A percentile compares a stretch with the other conserved stretches of the same genome.
Evolutionary conservation across 139 green algal genomes (phyloP).

Genomic region (Closterium sp.): DNA sequence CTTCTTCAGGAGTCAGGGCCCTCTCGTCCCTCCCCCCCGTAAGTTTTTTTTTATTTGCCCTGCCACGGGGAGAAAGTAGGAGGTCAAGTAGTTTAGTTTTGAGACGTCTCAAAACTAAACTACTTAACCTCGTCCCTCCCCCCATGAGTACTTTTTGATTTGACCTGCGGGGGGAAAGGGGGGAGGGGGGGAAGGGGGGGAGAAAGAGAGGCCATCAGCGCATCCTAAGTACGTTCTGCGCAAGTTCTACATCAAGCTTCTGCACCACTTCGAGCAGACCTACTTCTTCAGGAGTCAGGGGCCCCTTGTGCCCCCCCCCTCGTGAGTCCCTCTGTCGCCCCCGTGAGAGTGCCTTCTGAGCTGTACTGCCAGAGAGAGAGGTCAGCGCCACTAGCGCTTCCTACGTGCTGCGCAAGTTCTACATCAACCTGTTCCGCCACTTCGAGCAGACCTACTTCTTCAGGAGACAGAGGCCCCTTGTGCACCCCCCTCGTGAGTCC

Average conservation of each 20-base stretch:
- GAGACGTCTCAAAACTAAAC: neutral
- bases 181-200: too few species aligned
- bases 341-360: too few species aligned
- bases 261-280: constrained; percentile 47
- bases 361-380: too few species aligned
- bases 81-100: neutral
- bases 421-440: constrained; percentile 40
- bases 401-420: too few species aligned
- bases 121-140: neutral
- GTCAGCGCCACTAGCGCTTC: too few species aligned
- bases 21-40: constrained; percentile 23
- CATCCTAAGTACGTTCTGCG: constrained; percentile 27
- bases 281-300: constrained; percentile 38
- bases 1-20: constrained; percentile 23
- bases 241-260: constrained; percentile 39
- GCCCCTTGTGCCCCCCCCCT: constrained; percentile 13
- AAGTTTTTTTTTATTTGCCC: constrained; percentile 9
- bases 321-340: neutral
- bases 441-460: constrained; percentile 50
- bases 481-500: constrained; percentile 25
- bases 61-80: neutral
- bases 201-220: too few species aligned
- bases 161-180: neutral
- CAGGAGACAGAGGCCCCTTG: neutral
- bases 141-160: neutral